phyloP scores from a whole-genome alignment of 306 rosid species.

The Glycine soja region DNA sequence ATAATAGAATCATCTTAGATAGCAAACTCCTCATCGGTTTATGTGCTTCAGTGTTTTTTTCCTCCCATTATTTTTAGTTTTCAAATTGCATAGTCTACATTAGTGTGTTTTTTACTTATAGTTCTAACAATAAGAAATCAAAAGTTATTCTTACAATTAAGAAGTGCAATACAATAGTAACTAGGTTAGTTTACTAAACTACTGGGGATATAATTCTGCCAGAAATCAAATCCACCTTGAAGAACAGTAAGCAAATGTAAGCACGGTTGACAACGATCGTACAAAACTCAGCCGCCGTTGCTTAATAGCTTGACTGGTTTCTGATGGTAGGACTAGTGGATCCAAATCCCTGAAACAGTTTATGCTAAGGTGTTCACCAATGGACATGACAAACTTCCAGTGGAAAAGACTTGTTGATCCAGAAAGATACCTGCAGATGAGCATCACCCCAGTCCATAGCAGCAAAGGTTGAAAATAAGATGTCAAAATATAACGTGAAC shows the following conservation, averaged over 20 bases:
- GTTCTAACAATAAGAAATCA: conserved; percentile 23
- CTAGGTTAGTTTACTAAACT: conserved; percentile 16
- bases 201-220: conserved; percentile 3
- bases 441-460: conserved; percentile 82
- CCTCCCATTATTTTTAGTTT: not conserved
- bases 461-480: conserved; percentile 84
- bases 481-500: conserved; percentile 56
- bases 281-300: conserved; percentile 74
- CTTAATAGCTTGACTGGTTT: conserved; percentile 76
- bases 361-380: conserved; percentile 30
- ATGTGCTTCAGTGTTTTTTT: not conserved
- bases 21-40: conserved; percentile 14
- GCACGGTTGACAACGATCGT: conserved; percentile 85
- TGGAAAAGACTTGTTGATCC: conserved; percentile 33
- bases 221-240: conserved; percentile 71
- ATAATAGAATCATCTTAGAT: conserved; percentile 3
- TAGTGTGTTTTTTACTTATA: not conserved
- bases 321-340: conserved; percentile 74
- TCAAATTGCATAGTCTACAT: not conserved
- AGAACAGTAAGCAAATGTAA: conserved; percentile 87
- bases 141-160: conserved; percentile 13
- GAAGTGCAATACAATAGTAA: conserved; percentile 24
- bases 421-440: conserved; percentile 79
- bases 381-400: conserved; percentile 37
- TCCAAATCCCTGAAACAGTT: conserved; percentile 80